Conservation (phyloP, 495 filamentous ascomycete genomes). For the Trichocladium uniseriatum region DNA sequence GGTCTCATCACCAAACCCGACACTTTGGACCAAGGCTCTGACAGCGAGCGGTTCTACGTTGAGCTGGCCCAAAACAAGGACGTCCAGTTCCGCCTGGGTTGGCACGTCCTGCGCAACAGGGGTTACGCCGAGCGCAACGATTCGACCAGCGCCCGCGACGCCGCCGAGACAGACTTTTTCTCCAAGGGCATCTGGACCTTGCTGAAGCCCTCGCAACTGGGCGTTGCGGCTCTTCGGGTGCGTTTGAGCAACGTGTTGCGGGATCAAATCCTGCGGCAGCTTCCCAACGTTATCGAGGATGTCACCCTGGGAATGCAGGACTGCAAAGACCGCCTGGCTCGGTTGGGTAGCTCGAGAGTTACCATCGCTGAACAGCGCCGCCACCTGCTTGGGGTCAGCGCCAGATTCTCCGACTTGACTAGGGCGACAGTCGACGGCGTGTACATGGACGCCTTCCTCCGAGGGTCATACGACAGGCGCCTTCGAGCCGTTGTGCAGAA, state of each 20-base stretch:
- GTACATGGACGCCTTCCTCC: slow-evolving; percentile 1
- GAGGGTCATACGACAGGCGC: background rate
- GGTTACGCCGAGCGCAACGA: slow-evolving; percentile 31
- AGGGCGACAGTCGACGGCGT: background rate
- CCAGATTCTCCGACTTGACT: background rate
- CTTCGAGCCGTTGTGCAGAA: slow-evolving; percentile 4
- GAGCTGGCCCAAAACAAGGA: slow-evolving; percentile 16
- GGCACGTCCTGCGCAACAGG: slow-evolving; percentile 60
- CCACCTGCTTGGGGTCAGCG: slow-evolving; percentile 1
- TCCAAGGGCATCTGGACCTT: background rate
- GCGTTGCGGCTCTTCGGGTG: background rate
- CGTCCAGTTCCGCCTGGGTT: slow-evolving; percentile 31
- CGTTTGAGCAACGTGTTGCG: slow-evolving; percentile 1
- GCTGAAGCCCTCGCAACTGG: background rate
- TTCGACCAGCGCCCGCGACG: background rate
- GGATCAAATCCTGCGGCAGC: background rate
- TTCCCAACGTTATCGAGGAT: background rate
- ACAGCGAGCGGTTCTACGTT: slow-evolving; percentile 11
- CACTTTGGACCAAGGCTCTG: slow-evolving; percentile 10
- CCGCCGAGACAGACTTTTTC: slow-evolving; percentile 7
- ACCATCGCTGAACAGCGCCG: background rate
- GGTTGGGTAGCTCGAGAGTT: background rate
- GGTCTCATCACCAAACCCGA: slow-evolving; percentile 42
- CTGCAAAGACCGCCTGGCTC: background rate
- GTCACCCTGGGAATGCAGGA: background rate